A percentile compares a stretch with the other conserved stretches of the same genome.
phyloP scores from a whole-genome alignment of 805 yeast genomes.

The Ogataea populi-albae region DNA sequence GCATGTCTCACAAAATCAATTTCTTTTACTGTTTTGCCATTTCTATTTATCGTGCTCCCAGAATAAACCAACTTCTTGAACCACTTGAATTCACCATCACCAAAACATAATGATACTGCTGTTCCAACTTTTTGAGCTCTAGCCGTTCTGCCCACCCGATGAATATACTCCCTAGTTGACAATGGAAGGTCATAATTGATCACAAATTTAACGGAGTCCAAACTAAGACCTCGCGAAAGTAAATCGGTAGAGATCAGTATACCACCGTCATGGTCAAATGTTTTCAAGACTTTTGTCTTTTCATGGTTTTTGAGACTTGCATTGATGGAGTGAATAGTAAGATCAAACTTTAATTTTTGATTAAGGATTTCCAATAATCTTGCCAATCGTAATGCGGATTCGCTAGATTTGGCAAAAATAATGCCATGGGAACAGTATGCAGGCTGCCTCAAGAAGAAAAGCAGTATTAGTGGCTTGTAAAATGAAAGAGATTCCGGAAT shows the following conservation, averaged over 20 bases:
- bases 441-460: constrained; percentile 48
- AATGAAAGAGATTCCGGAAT: constrained; percentile 30
- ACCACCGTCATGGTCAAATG: constrained; percentile 50
- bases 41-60: constrained; percentile 52
- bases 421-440: constrained; percentile 39
- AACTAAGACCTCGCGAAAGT: constrained; percentile 93
- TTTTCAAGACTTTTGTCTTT: constrained; percentile 55
- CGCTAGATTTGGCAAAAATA: constrained; percentile 77
- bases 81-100: constrained; percentile 76
- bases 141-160: constrained; percentile 96
- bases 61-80: constrained; percentile 43
- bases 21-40: constrained; percentile 34
- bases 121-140: constrained; percentile 81
- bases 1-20: constrained; percentile 29
- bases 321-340: constrained; percentile 48
- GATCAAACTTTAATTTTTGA: constrained; percentile 16
- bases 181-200: constrained; percentile 89
- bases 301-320: constrained; percentile 52
- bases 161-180: constrained; percentile 88
- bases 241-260: constrained; percentile 79
- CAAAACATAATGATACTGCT: constrained; percentile 71
- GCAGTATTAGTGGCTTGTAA: constrained; percentile 72
- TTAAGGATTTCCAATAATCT: constrained; percentile 51
- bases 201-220: constrained; percentile 66
- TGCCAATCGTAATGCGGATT: constrained; percentile 77